phyloP scores from a whole-genome alignment of 2,329 filamentous ascomycete genomes.

The Talaromyces marneffei region DNA sequence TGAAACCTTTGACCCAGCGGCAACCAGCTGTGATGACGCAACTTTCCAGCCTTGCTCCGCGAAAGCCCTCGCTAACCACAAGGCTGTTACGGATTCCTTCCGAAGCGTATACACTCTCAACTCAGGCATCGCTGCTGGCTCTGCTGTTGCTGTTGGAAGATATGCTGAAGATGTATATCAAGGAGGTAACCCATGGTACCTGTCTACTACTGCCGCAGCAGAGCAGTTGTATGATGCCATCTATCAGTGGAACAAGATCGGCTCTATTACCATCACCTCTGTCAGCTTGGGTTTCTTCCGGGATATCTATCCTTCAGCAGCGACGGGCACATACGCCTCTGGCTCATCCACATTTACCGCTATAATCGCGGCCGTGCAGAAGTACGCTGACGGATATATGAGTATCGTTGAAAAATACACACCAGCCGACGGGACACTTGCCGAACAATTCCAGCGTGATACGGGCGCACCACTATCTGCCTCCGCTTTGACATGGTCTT shows the following conservation, averaged over 20 bases:
- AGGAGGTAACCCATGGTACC: constrained; percentile 74
- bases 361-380: constrained; percentile 54
- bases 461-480: constrained; percentile 33
- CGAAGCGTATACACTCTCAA: constrained; percentile 66
- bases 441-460: constrained; percentile 34
- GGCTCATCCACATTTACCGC: constrained; percentile 41
- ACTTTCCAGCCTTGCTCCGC: constrained; percentile 74
- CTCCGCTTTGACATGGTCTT: constrained; percentile 39
- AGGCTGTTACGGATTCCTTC: constrained; percentile 69
- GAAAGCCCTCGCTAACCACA: constrained; percentile 65
- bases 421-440: constrained; percentile 23
- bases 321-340: constrained; percentile 64
- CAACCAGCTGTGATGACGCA: constrained; percentile 57
- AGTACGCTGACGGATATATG: constrained; percentile 56
- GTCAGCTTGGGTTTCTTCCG: constrained; percentile 67
- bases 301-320: constrained; percentile 54
- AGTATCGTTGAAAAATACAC: constrained; percentile 32
- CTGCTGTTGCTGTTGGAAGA: constrained; percentile 58
- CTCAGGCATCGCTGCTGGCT: constrained; percentile 53
- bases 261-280: constrained; percentile 58
- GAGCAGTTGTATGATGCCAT: constrained; percentile 73
- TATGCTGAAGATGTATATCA: constrained; percentile 70
- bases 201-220: constrained; percentile 67
- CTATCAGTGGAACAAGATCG: constrained; percentile 62
- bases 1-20: constrained; percentile 62